These are phyloP conservation scores for Ciborinia camelliae DNA, from an alignment of 2,329 filamentous ascomycete species.

Conservation along the genomic window DNA sequence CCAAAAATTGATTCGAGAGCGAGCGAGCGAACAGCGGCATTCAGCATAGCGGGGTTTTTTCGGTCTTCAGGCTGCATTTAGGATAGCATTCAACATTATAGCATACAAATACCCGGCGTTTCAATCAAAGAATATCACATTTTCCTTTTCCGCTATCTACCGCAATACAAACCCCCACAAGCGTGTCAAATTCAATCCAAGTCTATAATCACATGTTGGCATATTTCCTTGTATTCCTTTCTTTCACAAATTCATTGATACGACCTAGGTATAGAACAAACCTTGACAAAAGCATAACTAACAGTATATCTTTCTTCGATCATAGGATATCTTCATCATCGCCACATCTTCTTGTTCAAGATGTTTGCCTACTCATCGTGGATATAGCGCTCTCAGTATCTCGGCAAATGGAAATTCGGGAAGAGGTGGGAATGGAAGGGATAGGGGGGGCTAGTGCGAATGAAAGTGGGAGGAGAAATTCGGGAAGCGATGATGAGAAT, in stretches of 20 bases:
- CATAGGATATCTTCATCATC: slow-evolving; percentile 63
- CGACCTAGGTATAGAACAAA: not conserved
- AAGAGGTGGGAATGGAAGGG: slow-evolving; percentile 29
- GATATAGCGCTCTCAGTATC: slow-evolving; percentile 62
- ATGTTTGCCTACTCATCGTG: slow-evolving; percentile 60
- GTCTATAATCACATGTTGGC: slow-evolving; percentile 1
- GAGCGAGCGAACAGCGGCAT: slow-evolving; percentile 8
- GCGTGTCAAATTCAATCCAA: slow-evolving; percentile 3
- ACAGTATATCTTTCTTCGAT: not conserved
- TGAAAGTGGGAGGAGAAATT: slow-evolving; percentile 4
- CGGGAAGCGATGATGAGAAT: slow-evolving; percentile 73
- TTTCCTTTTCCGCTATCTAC: slow-evolving; percentile 6
- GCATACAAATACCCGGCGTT: slow-evolving; percentile 28
- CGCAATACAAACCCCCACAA: slow-evolving; percentile 11
- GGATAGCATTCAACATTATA: slow-evolving; percentile 26
- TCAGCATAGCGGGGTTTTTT: slow-evolving; percentile 13
- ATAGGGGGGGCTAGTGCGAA: slow-evolving; percentile 2
- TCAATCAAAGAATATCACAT: slow-evolving; percentile 13
- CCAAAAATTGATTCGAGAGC: not conserved
- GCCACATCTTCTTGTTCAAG: slow-evolving; percentile 66
- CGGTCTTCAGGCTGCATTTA: slow-evolving; percentile 14
- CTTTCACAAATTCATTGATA: slow-evolving; percentile 5
- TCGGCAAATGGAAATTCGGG: slow-evolving; percentile 49
- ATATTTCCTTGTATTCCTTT: slow-evolving; percentile 8
- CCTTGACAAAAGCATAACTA: slow-evolving; percentile 12